Evolutionary conservation across 805 yeast genomes (phyloP), one percentile per base, ranked within the genome.

Genomic region (Candida insectorum): DNA sequence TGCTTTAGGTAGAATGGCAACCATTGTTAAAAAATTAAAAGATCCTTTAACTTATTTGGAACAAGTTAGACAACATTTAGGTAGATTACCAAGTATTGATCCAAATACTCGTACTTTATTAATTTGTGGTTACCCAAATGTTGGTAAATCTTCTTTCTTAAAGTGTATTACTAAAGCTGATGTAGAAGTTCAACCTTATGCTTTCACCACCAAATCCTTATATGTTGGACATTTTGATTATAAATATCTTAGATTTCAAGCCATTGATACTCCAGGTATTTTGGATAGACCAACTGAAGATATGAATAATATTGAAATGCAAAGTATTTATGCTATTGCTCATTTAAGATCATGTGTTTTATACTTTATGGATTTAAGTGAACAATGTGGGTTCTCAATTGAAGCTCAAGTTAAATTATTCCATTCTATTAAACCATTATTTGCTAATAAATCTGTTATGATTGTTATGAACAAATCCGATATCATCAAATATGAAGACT

Each of bases 301-400:
- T 60, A 93, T 93, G 99, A 93, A 93, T 73, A 93, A 93, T 66
- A 93, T 93, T 62, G 99, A 93, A 71, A 93, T 93, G 98, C 99
- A 93, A 71, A 85, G 95, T 31, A 93, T 93, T 55, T 93, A 93
- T 55, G 98, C 98, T 42, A 88, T 93, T 72, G 98, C 98, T 21
- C 98, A 93, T 65, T 77, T 93, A 62, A 79, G 97, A 60, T 89
- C 97, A 18, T 86, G 97, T 62, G 96, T 93, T 28, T 66, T 93
- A 55, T 93, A 93, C 69, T 93, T 93, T 58, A 93, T 93, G 98
- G 99, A 93, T 73, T 74, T 91, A 49, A 85, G 96, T 21, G 99
- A 93, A 71, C 97, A 91, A 75, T 93, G 99, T 78, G 99, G 99
- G 31, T 93, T 91, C 71, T 80, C 95, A 15, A 79, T 93, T 47